Conservation (phyloP, 257 asterid species). For the Dorcoceras hygrometricum region DNA sequence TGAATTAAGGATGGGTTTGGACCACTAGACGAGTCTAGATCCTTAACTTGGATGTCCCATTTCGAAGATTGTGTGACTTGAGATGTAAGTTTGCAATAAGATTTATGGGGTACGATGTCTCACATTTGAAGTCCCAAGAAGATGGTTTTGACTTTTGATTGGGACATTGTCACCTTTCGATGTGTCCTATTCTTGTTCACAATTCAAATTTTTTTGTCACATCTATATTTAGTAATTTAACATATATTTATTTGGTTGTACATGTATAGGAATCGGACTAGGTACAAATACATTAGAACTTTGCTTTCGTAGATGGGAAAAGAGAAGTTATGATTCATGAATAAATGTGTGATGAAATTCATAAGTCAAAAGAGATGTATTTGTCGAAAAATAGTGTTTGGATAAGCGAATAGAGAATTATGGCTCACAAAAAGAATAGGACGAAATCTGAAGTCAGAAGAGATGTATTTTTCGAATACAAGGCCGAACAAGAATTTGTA, state of each 20-base stretch:
- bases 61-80: conserved; percentile 19
- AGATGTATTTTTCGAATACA: background rate
- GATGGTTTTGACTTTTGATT: background rate
- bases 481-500: background rate
- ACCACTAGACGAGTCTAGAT: conserved; percentile 29
- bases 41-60: conserved; percentile 19
- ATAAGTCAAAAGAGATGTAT: background rate
- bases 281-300: no score
- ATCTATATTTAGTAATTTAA: no score
- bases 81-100: conserved; percentile 11
- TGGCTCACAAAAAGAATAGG: background rate
- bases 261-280: no score
- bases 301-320: no score
- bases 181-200: background rate
- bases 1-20: conserved; percentile 19
- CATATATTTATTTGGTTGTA: no score
- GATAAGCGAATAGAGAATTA: no score
- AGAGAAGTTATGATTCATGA: no score
- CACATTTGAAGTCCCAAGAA: conserved; percentile 6
- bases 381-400: background rate
- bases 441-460: background rate
- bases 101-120: conserved; percentile 32
- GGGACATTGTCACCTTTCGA: background rate
- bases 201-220: no score
- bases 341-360: background rate